Evolutionary conservation across 1,284 basidiomycete genomes (phyloP), one percentile per base, ranked within the genome.

Genomic region (Marasmius fiardii): DNA sequence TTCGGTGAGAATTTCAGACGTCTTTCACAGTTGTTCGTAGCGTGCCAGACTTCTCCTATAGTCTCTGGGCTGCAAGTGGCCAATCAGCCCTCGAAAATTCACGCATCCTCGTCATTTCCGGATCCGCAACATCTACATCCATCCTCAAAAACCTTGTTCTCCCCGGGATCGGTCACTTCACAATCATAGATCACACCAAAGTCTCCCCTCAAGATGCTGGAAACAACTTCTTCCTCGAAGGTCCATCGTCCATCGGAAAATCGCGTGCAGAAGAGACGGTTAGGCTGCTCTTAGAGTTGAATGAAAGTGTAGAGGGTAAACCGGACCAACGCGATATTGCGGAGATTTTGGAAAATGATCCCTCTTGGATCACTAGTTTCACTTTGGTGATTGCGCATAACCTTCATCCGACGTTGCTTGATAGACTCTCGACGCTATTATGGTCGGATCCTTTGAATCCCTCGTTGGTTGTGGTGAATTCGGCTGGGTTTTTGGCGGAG

Each of bases 121-220:
- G 79, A 5, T 86, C 87, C 41, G 90, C 92, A 0, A 90, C 93
- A 0, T 86, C 90, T 0, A 90, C 91, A 28, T 89, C 92, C 55
- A 84, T 93, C 59, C 80, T 98, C 61, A 98, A 98, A 79, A 98
- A 98, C 68, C 86, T 98, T 59, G 93, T 98, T 31, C 83, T 98
- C 10, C 95, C 96, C 3, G 96, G 96, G 18, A 85, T 98, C 59
- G 92, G 95, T 20, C 82, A 90, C 66, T 96, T 98, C 68, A 93
- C 93, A 43, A 81, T 99, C 68, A 79, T 96, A 55, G 94, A 96
- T 63, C 71, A 81, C 44, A 69, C 73, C 1, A 64, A 69, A 26
- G 88, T 88, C 16, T 77, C 83, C 1, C 78, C 84, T 3, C 82
- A 86, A 51, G 95, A 99, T 65, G 85, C 93, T 0, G 94, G 94